phyloP scores from a whole-genome alignment of 1,139 yeast species.

The Yamadazyma sp. region DNA sequence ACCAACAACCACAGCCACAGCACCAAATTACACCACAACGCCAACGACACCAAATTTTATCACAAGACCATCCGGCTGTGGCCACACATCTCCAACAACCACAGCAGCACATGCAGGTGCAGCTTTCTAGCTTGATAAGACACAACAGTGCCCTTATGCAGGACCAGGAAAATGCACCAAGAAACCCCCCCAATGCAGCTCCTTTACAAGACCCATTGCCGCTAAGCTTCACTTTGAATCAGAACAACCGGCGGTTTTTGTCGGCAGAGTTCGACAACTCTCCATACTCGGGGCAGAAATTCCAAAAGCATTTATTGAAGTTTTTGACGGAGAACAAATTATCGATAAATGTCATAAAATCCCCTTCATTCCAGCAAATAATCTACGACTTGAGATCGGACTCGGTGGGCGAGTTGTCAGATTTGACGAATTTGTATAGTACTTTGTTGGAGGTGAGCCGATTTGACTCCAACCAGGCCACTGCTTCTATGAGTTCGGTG shows the following conservation, averaged over 20 bases:
- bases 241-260: constrained; percentile 16
- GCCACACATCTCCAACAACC: neutral
- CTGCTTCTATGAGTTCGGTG: constrained; percentile 13
- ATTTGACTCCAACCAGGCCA: constrained; percentile 17
- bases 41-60: neutral
- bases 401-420: constrained; percentile 46
- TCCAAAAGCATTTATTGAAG: constrained; percentile 52
- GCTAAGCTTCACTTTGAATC: constrained; percentile 9
- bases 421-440: constrained; percentile 45
- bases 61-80: neutral
- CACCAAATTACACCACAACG: neutral
- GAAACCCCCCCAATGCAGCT: no score
- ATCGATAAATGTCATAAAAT: constrained; percentile 46
- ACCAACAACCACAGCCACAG: constrained; percentile 1
- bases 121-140: neutral
- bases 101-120: neutral
- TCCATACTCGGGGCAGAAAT: constrained; percentile 46
- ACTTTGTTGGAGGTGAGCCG: constrained; percentile 49
- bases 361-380: constrained; percentile 54
- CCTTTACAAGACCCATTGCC: constrained; percentile 2
- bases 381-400: constrained; percentile 51
- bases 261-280: constrained; percentile 40
- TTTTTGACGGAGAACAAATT: constrained; percentile 54
- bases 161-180: neutral
- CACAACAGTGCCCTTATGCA: neutral